phyloP scores from a whole-genome alignment of 371 early-diverging fungal species.

The Paraphysoderma sedebokerense region DNA sequence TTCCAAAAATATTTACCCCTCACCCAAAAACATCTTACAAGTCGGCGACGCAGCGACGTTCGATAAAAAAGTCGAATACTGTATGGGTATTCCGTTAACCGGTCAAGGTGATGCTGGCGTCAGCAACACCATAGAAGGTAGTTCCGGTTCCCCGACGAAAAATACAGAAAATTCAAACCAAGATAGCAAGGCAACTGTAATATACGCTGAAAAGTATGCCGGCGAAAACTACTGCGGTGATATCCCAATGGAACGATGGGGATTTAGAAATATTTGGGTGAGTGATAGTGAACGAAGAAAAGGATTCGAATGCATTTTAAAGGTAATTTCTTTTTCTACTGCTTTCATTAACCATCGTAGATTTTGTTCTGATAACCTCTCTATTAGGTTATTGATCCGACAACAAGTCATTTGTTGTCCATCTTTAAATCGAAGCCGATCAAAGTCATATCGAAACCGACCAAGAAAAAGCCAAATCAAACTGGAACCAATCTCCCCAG shows the following conservation, averaged over 20 bases:
- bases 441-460: slow-evolving; percentile 67
- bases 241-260: not conserved
- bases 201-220: not conserved
- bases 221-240: not conserved
- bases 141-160: too few relatives aligned
- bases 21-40: too few relatives aligned
- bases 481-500: not conserved
- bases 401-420: slow-evolving; percentile 21
- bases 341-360: too few relatives aligned
- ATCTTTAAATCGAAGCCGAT: slow-evolving; percentile 50
- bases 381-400: too few relatives aligned
- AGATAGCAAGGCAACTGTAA: not conserved
- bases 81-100: too few relatives aligned
- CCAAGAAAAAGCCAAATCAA: slow-evolving; percentile 40
- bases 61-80: too few relatives aligned
- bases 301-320: not conserved
- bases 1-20: too few relatives aligned
- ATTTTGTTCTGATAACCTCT: too few relatives aligned
- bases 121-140: too few relatives aligned
- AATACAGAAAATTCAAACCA: not conserved
- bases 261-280: not conserved
- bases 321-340: too few relatives aligned
- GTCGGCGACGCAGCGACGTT: too few relatives aligned
- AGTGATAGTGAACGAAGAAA: not conserved
- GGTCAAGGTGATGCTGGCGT: too few relatives aligned